Evolutionary conservation across 768 basidiomycete genomes (phyloP).

Genomic region (Suillus hirtellus): DNA sequence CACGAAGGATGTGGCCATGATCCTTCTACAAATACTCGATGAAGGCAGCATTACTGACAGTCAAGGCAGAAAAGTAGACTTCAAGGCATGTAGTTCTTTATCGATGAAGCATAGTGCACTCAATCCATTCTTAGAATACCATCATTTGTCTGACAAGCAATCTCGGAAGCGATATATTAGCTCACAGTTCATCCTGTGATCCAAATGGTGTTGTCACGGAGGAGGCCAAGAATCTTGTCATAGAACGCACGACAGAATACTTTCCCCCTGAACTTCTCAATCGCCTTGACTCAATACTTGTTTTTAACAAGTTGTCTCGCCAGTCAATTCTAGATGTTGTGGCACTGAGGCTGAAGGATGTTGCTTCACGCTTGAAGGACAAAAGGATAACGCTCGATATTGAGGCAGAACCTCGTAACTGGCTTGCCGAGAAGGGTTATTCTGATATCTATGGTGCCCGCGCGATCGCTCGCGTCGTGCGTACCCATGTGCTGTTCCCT

Average conservation of each 20-base stretch:
- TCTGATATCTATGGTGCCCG: constrained; percentile 86
- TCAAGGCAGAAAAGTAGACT: constrained; percentile 89
- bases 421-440: constrained; percentile 78
- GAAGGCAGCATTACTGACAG: constrained; percentile 90
- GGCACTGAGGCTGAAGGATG: constrained; percentile 70
- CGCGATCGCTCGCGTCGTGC: constrained; percentile 83
- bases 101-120: neutral
- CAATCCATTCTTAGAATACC: constrained; percentile 58
- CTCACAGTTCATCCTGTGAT: constrained; percentile 61
- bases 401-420: constrained; percentile 56
- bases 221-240: constrained; percentile 63
- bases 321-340: constrained; percentile 79
- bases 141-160: constrained; percentile 92
- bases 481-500: constrained; percentile 79
- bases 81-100: constrained; percentile 54
- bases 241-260: constrained; percentile 72
- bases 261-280: constrained; percentile 93
- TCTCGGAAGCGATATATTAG: constrained; percentile 79
- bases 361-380: constrained; percentile 61
- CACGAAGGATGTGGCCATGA: constrained; percentile 78
- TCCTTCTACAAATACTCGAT: constrained; percentile 87
- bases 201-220: constrained; percentile 63
- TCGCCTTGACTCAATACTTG: constrained; percentile 81
- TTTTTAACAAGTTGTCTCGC: constrained; percentile 88
- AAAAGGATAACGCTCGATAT: constrained; percentile 74